Base-by-base conservation (phyloP, 2,329 filamentous ascomycete genomes). In the Trichoderma koningiopsis region DNA sequence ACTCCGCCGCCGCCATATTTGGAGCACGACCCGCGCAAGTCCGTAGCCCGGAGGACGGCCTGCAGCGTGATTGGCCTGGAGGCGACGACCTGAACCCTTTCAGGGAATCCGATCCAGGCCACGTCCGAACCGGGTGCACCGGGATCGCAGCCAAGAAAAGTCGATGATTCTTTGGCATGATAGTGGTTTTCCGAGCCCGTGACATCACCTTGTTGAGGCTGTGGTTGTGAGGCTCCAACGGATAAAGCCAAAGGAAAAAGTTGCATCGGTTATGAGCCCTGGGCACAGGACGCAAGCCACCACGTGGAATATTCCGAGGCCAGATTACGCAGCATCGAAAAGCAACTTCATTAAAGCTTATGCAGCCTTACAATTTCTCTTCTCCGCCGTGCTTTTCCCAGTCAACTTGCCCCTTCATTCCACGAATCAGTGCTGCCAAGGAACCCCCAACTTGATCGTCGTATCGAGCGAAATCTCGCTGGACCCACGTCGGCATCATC, bases 401-500 rank as follows among this genome's bases (percentile, higher is more conserved):
- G 6, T 35, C 33, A 35, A 8, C 43, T 68, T 24, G 56, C 57
- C 56, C 49, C 56, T 68, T 61, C 31, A 57, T 53, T 49, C 65
- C 65, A 61, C 40, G 56, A 68, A 52, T 60, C 40, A 68, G 40
- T 59, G 56, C 16, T 31, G 62, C 56, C 64, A 55, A 68, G 64
- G n/a, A n/a, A 40, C 40, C 43, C 56, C 65, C 65, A 55, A 49
- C 27, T 31, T 67, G 55, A 67, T 67, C 55, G 40, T 58, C 65
- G 27, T 35, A 68, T 61, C 57, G 27, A 68, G 35, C 65, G 57
- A 43, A 67, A 59, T 59, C 64, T 67, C 64, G 55, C 24, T 68
- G 55, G 65, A 69, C 67, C 67, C 67, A 57, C 60, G 67, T 69
- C 67, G 35, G 58, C 35, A 43, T 65, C 67, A 37, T 64, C 37